Evolutionary conservation across 2,329 filamentous ascomycete genomes (phyloP).

Genomic region (Huntiella omanensis): DNA sequence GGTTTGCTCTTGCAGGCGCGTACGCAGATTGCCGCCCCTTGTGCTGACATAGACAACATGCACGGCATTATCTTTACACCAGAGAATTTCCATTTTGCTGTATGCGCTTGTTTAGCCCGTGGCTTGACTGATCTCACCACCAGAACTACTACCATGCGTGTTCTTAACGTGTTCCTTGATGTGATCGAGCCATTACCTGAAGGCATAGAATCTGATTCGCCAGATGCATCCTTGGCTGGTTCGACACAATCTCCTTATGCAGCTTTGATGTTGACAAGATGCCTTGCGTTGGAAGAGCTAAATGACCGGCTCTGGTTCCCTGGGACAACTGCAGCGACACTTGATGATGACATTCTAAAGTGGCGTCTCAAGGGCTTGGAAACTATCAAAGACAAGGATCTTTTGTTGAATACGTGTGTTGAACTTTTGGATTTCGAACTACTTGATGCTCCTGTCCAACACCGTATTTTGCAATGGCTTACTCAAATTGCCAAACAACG

Average conservation of each 20-base stretch:
- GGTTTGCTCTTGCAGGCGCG: conserved; percentile 42
- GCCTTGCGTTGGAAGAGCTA: conserved; percentile 37
- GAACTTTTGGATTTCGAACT: conserved; percentile 47
- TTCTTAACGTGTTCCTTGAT: conserved; percentile 40
- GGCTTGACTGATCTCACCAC: conserved; percentile 45
- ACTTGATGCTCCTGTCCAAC: conserved; percentile 43
- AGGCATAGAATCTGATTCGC: conserved; percentile 11
- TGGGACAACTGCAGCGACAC: conserved; percentile 28
- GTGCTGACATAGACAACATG: conserved; percentile 40
- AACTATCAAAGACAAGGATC: conserved; percentile 37
- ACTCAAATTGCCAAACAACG: conserved; percentile 34
- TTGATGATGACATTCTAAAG: conserved; percentile 22
- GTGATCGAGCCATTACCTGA: conserved; percentile 16
- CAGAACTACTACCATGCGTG: conserved; percentile 36
- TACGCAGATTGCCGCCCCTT: conserved; percentile 40
- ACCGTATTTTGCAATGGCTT: conserved; percentile 39
- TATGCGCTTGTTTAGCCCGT: conserved; percentile 44
- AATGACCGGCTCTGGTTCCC: conserved; percentile 44
- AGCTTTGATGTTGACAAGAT: conserved; percentile 37
- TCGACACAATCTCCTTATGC: conserved; percentile 34
- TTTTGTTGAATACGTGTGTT: conserved; percentile 44
- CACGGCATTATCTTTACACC: conserved; percentile 46
- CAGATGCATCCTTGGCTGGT: conserved; percentile 13
- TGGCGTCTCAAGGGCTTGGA: conserved; percentile 26
- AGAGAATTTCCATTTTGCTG: conserved; percentile 48